Base-by-base conservation (phyloP, 2,329 filamentous ascomycete species). In the Cladophialophora psammophila region DNA sequence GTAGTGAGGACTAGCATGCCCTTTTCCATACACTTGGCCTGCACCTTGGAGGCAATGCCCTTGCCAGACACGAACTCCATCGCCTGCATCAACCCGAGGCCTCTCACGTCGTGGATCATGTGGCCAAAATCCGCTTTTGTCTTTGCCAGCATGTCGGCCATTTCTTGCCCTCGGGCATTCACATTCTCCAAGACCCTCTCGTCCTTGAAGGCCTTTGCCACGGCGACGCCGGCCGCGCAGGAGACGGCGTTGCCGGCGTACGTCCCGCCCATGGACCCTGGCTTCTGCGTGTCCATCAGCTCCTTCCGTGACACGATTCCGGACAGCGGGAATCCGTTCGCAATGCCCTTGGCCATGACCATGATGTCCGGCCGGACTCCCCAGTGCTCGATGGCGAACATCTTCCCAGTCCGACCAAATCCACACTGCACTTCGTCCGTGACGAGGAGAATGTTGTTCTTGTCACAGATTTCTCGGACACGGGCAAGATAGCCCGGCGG, bases 341-440 rank as follows among this genome's bases (percentile, higher is more conserved):
- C 73, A 48, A 75, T 75, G 10, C 74, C 74, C 63, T 75, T 74
- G 50, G 71, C 78, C 72, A 82, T 80, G 65, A 81, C 73, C 50
- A 82, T 68, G 34, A 82, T 79, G 56, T 82, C 80, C 2, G 80
- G 80, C 18, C 78, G 74, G 18, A 82, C 79, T 31, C 75, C 76
- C 65, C 75, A 81, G 65, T 82, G 78, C 67, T 82, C 78, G 12
- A 81, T 72, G 5, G 79, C 80, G 65, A 80, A 82, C 77, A 81
- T 80, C 50, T 78, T 78, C 20, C 80, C 80, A 1, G 80, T 82
- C 35, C 80, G 76, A 2, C 80, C 80, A 69, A 79, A 81, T 8
- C 80, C 80, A 35, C 73, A 79, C 61, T 82, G 80, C 1, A 82
- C 80, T 64, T 82, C 80, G 63, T 82, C 80, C 12, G 72, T 71